Conservation (phyloP, 805 yeast species). For the Kurtzmaniella cleridarum region DNA sequence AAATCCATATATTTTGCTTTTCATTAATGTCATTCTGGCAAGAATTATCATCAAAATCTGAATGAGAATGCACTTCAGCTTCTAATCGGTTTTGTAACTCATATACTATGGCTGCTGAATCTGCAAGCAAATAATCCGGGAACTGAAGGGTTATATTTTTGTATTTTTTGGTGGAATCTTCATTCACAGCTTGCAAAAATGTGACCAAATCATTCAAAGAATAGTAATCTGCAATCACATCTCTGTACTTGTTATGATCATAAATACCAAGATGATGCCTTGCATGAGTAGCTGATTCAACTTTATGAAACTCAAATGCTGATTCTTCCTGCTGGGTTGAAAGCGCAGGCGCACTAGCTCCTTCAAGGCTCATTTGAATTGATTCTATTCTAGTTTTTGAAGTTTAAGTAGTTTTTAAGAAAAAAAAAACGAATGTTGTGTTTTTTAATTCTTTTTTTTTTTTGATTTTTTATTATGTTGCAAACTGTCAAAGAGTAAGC, state of each 20-base stretch:
- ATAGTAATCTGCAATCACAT: conserved; percentile 44
- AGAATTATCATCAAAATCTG: not conserved
- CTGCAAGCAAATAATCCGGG: conserved; percentile 76
- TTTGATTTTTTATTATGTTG: too few species aligned
- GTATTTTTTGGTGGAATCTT: conserved; percentile 23
- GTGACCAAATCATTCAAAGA: conserved; percentile 43
- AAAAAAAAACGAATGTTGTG: too few species aligned
- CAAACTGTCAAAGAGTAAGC: too few species aligned
- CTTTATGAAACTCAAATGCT: conserved; percentile 44
- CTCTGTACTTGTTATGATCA: conserved; percentile 7
- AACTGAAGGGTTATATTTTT: conserved; percentile 76
- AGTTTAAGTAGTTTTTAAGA: too few species aligned
- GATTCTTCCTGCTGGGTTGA: conserved; percentile 70
- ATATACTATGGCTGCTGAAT: conserved; percentile 67
- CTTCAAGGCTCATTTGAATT: not conserved
- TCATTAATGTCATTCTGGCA: conserved; percentile 6
- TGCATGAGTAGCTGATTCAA: conserved; percentile 16
- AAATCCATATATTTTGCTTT: conserved; percentile 56
- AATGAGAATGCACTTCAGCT: not conserved
- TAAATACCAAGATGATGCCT: conserved; percentile 19
- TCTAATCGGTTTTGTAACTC: conserved; percentile 39
- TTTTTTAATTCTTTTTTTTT: not conserved
- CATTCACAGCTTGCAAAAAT: conserved; percentile 28
- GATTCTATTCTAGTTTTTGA: too few species aligned
- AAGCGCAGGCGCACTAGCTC: conserved; percentile 55